These are phyloP conservation scores for Musa balbisiana DNA, from an alignment of 202 grass and related monocot species.

Conservation along the genomic window DNA sequence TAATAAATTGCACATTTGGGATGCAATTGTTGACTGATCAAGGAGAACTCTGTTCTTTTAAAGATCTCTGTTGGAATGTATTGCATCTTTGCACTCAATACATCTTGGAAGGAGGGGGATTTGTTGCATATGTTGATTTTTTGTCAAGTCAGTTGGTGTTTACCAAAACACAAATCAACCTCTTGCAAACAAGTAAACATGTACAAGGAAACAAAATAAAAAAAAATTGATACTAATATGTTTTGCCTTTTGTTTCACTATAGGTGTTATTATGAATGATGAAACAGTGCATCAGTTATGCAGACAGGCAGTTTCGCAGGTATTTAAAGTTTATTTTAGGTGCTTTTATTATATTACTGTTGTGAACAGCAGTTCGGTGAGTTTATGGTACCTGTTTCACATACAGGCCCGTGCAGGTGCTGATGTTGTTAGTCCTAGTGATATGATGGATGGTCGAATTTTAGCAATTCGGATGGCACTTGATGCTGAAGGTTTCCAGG, in stretches of 20 bases:
- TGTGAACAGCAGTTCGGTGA: background rate
- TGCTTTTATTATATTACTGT: background rate
- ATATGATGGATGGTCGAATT: conserved; percentile 97
- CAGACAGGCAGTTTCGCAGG: conserved; percentile 98
- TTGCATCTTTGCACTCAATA: no score
- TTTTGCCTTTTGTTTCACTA: background rate
- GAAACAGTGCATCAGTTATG: conserved; percentile 97
- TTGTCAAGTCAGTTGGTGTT: background rate
- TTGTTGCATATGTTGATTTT: conserved; percentile 10
- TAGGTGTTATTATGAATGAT: conserved; percentile 96
- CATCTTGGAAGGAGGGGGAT: no score
- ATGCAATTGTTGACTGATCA: no score
- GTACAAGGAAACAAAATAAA: background rate
- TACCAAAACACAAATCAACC: no score
- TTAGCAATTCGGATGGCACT: conserved; percentile 80
- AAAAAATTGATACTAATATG: background rate
- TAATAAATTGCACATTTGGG: no score
- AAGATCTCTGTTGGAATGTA: no score
- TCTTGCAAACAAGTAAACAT: background rate
- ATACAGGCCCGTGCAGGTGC: conserved; percentile 86
- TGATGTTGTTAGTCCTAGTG: conserved; percentile 94
- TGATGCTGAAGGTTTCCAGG: conserved; percentile 87
- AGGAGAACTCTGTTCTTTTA: no score
- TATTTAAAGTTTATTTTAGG: conserved; percentile 15
- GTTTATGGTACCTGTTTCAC: conserved; percentile 10